Conservation (phyloP, 2,329 filamentous ascomycete species). For the Atkinsonella texensis region DNA sequence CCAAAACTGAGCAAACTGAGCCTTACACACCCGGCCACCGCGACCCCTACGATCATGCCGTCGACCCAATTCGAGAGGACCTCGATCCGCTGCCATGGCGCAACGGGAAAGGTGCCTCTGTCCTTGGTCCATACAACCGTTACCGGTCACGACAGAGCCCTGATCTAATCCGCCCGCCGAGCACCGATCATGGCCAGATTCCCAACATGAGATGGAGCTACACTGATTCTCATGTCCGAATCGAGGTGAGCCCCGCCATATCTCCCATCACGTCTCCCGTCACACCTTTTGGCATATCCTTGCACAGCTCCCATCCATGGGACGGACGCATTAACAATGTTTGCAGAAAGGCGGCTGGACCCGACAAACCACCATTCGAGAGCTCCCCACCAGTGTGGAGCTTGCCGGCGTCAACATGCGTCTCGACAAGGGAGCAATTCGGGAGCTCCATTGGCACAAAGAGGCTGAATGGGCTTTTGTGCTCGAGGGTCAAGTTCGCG, state of each 20-base stretch:
- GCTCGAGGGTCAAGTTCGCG: conserved; percentile 55
- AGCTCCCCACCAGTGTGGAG: conserved; percentile 54
- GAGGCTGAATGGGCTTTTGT: conserved; percentile 71
- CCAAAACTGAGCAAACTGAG: conserved; percentile 14
- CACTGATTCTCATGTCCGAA: conserved; percentile 50
- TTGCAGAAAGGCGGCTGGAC: conserved; percentile 63
- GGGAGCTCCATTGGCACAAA: conserved; percentile 73
- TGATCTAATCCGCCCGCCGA: conserved; percentile 58
- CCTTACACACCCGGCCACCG: conserved; percentile 49
- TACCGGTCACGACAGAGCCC: conserved; percentile 58
- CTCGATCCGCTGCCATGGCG: conserved; percentile 55
- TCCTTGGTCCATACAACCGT: conserved; percentile 58
- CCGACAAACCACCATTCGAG: conserved; percentile 56
- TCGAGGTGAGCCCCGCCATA: conserved; percentile 34
- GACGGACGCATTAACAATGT: conserved; percentile 2
- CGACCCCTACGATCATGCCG: conserved; percentile 49
- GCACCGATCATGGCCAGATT: conserved; percentile 59
- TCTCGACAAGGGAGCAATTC: conserved; percentile 58
- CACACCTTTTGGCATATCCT: background rate
- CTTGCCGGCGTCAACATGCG: conserved; percentile 71
- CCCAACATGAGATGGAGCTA: conserved; percentile 64
- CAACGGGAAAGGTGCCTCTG: conserved; percentile 51
- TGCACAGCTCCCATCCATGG: background rate
- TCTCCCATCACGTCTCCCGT: no score
- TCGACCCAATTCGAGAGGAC: conserved; percentile 47